Evolutionary conservation across 2,329 filamentous ascomycete genomes (phyloP).

Genomic region (Pseudopithomyces maydicus): DNA sequence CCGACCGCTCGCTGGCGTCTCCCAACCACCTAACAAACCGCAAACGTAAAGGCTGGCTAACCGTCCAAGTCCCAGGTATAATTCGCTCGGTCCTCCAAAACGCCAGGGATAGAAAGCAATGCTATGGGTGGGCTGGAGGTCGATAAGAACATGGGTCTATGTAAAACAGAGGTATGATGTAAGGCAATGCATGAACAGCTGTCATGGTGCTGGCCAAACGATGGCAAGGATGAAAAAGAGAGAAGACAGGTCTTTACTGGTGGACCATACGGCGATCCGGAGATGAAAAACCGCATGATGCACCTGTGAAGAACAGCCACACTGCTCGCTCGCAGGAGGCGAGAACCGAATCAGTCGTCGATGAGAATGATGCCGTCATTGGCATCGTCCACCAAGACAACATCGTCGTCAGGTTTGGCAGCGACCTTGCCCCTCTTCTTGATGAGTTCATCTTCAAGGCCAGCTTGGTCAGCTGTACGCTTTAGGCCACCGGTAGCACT

Average conservation of each 20-base stretch:
- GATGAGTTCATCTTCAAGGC: conserved; percentile 40
- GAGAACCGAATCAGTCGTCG: conserved; percentile 24
- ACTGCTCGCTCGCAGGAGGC: neutral
- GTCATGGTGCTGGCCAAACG: neutral
- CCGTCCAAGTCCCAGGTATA: conserved; percentile 16
- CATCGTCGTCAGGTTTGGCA: conserved; percentile 35
- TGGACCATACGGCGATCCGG: neutral
- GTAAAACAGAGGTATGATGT: neutral
- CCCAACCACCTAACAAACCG: neutral
- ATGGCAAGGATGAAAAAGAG: neutral
- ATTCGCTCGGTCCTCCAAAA: conserved; percentile 11
- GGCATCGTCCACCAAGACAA: conserved; percentile 42
- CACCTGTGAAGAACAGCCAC: neutral
- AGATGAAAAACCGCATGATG: neutral
- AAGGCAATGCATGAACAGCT: neutral
- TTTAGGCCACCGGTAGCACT: conserved; percentile 48
- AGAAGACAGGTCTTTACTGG: neutral
- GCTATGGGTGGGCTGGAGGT: neutral
- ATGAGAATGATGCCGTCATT: conserved; percentile 44
- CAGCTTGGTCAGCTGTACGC: conserved; percentile 51
- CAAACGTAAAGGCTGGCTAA: neutral
- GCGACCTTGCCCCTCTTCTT: conserved; percentile 49
- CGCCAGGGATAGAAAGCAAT: conserved; percentile 20
- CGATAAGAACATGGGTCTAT: conserved; percentile 4
- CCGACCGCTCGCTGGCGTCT: neutral